Conservation (phyloP, 768 basidiomycete species). For the Tremella fuciformis region DNA sequence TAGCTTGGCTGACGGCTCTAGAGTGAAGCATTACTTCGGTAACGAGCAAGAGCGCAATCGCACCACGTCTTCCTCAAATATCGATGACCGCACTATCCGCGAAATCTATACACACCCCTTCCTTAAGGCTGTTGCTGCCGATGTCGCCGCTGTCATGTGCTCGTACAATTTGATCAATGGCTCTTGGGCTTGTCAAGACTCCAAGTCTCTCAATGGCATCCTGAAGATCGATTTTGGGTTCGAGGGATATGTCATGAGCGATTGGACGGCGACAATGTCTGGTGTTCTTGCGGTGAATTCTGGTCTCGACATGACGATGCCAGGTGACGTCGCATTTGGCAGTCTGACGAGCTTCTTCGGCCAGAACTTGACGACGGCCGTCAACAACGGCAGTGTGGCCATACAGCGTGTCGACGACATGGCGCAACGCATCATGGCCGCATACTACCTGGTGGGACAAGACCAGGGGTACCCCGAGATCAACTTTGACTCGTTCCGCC, state of each 20-base stretch:
- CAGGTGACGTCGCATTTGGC: conserved; percentile 50
- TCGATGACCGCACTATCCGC: conserved; percentile 70
- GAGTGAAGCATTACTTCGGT: conserved; percentile 47
- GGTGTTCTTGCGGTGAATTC: conserved; percentile 39
- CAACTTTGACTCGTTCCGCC: conserved; percentile 63
- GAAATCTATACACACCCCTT: conserved; percentile 49
- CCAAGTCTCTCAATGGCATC: conserved; percentile 47
- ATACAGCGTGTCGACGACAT: conserved; percentile 58
- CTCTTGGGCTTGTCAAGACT: conserved; percentile 51
- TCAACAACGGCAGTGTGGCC: conserved; percentile 70
- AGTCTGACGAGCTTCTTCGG: conserved; percentile 60
- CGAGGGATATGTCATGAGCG: conserved; percentile 50
- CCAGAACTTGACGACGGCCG: conserved; percentile 63
- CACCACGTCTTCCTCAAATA: conserved; percentile 58
- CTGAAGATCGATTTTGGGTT: conserved; percentile 53
- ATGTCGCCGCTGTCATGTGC: conserved; percentile 61
- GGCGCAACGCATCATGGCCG: conserved; percentile 67
- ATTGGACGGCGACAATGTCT: conserved; percentile 48
- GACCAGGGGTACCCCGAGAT: conserved; percentile 60
- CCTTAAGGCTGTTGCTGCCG: conserved; percentile 63
- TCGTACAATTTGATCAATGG: conserved; percentile 52
- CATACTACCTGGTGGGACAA: conserved; percentile 51
- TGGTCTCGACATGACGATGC: conserved; percentile 53
- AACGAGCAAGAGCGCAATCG: conserved; percentile 56
- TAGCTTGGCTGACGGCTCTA: background rate